Evolutionary conservation across 73 alveolate species (phyloP).

Genomic region (Stentor coeruleus): DNA sequence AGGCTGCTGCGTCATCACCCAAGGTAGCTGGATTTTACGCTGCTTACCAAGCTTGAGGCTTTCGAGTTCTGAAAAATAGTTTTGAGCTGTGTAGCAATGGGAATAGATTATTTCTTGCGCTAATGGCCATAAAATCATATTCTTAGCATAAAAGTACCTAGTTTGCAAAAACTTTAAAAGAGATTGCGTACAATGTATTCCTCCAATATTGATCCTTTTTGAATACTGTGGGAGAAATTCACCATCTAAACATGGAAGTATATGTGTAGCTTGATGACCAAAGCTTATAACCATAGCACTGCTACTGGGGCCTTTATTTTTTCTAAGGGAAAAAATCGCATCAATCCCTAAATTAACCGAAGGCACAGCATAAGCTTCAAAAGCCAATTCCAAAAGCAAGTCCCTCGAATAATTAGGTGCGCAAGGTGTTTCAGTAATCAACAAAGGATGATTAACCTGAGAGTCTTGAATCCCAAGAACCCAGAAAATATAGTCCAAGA

Average conservation of each 20-base stretch:
- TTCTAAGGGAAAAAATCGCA: constrained; percentile 63
- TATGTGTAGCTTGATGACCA: constrained; percentile 75
- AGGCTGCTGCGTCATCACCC: constrained; percentile 24
- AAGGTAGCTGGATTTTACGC: neutral
- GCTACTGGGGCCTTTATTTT: constrained; percentile 19
- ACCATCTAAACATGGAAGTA: constrained; percentile 73
- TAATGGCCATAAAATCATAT: constrained; percentile 61
- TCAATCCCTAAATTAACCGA: constrained; percentile 78
- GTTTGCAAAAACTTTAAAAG: constrained; percentile 65
- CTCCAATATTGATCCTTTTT: constrained; percentile 78
- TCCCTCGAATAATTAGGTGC: constrained; percentile 80
- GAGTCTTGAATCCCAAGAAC: constrained; percentile 68
- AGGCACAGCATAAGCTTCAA: constrained; percentile 86
- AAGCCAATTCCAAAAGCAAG: constrained; percentile 72
- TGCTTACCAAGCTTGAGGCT: neutral
- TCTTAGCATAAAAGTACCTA: constrained; percentile 76
- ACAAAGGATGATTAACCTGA: constrained; percentile 76
- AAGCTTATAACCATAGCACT: constrained; percentile 70
- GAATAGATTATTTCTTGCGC: constrained; percentile 76
- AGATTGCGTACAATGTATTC: constrained; percentile 70
- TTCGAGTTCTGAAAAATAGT: constrained; percentile 55
- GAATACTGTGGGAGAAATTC: constrained; percentile 50
- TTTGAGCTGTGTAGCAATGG: constrained; percentile 76
- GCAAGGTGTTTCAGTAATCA: constrained; percentile 87
- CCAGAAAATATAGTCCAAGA: constrained; percentile 81